Evolutionary conservation across 2,329 filamentous ascomycete species (phyloP).

Genomic region (Achaetomium macrosporum): DNA sequence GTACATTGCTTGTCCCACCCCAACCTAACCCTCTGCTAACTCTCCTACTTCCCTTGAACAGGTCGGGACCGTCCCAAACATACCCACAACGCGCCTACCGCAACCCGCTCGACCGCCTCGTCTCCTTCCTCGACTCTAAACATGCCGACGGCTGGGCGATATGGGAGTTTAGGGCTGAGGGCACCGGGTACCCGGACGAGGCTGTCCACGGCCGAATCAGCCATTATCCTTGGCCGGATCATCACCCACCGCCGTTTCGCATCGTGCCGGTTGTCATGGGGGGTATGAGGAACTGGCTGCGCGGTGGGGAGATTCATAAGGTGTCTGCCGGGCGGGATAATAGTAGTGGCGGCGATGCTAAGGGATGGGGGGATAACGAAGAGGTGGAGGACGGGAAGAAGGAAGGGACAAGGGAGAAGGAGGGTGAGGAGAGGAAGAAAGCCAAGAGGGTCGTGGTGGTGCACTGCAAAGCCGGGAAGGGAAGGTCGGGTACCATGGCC

Average conservation of each 20-base stretch:
- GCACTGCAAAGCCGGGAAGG: conserved; percentile 97
- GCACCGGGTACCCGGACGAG: conserved; percentile 88
- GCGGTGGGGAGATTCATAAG: conserved; percentile 38
- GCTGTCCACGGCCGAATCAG: conserved; percentile 80
- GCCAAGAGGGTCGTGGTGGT: conserved; percentile 68
- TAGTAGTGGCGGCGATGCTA: background rate
- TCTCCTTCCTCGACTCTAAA: conserved; percentile 79
- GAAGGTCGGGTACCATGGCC: conserved; percentile 78
- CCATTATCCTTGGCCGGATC: conserved; percentile 95
- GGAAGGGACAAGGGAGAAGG: background rate
- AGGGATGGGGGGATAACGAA: conserved; percentile 7
- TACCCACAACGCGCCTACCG: conserved; percentile 91
- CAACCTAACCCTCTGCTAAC: background rate
- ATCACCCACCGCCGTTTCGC: conserved; percentile 90
- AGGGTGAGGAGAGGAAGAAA: conserved; percentile 3
- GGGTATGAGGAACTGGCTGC: conserved; percentile 86
- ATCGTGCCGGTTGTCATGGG: conserved; percentile 85
- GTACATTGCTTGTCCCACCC: background rate
- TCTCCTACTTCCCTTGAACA: conserved; percentile 31
- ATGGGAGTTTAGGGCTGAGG: conserved; percentile 96
- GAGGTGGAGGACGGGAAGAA: background rate
- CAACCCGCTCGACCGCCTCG: conserved; percentile 82
- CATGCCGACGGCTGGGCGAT: conserved; percentile 86
- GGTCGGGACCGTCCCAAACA: conserved; percentile 82
- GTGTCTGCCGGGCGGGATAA: no score